These are phyloP conservation scores for Pleurotus sapidus DNA, from an alignment of 768 basidiomycete species.

Conservation along the genomic window DNA sequence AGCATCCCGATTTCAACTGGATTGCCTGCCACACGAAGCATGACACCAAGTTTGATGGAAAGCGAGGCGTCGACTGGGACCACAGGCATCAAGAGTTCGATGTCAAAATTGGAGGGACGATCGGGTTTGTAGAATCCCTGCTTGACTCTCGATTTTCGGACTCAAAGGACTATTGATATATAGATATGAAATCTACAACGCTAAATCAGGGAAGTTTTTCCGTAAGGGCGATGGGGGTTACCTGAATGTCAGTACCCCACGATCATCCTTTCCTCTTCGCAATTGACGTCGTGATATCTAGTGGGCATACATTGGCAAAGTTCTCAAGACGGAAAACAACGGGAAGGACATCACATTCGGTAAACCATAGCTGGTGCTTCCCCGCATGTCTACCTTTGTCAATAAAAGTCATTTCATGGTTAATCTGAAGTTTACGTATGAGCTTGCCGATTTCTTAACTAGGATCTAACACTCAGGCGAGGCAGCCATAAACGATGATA, in stretches of 20 bases:
- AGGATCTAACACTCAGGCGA: no score
- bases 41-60: neutral
- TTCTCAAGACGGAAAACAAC: neutral
- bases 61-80: conserved; percentile 8
- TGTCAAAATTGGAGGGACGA: conserved; percentile 8
- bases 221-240: conserved; percentile 3
- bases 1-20: conserved; percentile 10
- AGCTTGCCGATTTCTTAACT: no score
- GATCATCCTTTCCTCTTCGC: neutral
- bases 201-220: neutral
- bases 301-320: conserved; percentile 2
- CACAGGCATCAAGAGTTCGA: conserved; percentile 13
- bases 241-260: neutral
- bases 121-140: conserved; percentile 4
- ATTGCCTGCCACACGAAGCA: conserved; percentile 10
- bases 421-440: neutral
- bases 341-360: neutral
- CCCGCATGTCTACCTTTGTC: neutral
- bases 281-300: neutral
- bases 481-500: neutral
- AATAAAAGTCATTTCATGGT: neutral
- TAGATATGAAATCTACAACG: conserved; percentile 11
- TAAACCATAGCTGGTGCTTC: neutral
- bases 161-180: neutral
- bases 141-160: neutral